Evolutionary conservation across 331 rosid genomes (phyloP).

Genomic region (Quercus tomentella): DNA sequence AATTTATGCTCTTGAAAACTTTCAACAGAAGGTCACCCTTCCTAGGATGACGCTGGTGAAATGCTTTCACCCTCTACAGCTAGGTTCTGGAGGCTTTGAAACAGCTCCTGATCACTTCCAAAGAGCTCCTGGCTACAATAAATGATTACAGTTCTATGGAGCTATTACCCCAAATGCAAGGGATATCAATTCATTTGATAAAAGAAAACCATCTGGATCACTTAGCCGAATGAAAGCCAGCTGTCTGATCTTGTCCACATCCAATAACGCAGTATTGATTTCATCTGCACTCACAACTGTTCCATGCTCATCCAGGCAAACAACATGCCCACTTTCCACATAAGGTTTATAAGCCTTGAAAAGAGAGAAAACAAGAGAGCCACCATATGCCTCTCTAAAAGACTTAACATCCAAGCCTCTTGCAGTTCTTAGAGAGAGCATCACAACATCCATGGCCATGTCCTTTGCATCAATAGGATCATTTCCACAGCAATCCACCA

Average conservation of each 20-base stretch:
- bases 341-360: slow-evolving; percentile 61
- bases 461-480: slow-evolving; percentile 29
- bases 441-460: slow-evolving; percentile 59
- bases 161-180: slow-evolving; percentile 70
- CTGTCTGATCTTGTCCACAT: slow-evolving; percentile 16
- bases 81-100: neutral
- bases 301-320: slow-evolving; percentile 60
- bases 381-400: slow-evolving; percentile 53
- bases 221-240: slow-evolving; percentile 61
- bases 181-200: slow-evolving; percentile 84
- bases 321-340: slow-evolving; percentile 73
- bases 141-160: slow-evolving; percentile 36
- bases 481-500: slow-evolving; percentile 31
- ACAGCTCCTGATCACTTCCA: neutral
- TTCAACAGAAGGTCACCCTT: neutral
- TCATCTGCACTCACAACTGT: slow-evolving; percentile 42
- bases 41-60: neutral
- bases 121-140: neutral
- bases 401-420: slow-evolving; percentile 63
- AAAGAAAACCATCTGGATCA: slow-evolving; percentile 93
- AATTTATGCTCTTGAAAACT: neutral
- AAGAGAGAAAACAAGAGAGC: slow-evolving; percentile 47
- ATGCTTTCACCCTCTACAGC: neutral
- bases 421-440: slow-evolving; percentile 88
- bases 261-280: slow-evolving; percentile 3